Percentiles rank a stretch among this genome's conserved stretches.
Evolutionary conservation across 192 early-diverging fungal genomes (phyloP).

Genomic region (Linnemannia zychae): DNA sequence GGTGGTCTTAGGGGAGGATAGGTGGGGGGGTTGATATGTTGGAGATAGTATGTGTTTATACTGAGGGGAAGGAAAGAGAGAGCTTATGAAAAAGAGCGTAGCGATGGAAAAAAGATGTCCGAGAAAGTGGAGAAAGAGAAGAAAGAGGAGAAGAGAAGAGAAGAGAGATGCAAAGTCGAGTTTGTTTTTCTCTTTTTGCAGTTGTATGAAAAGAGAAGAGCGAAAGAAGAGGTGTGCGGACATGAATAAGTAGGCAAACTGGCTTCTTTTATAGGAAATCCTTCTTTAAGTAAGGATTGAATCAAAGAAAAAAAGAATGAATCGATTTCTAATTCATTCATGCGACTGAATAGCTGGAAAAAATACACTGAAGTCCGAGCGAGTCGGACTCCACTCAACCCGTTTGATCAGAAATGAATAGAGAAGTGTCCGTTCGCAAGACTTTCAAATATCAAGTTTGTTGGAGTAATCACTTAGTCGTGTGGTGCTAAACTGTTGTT

Average conservation of each 20-base stretch:
- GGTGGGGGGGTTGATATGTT: neutral
- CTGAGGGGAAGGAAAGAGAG: neutral
- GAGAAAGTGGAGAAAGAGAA: neutral
- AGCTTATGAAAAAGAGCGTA: neutral
- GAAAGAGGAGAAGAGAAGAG: neutral
- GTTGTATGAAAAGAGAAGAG: too few species aligned
- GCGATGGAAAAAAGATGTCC: neutral
- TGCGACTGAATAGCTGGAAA: neutral
- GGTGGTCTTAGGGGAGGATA: neutral
- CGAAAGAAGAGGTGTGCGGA: neutral
- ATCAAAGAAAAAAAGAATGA: neutral
- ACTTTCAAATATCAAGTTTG: neutral
- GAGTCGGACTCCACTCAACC: neutral
- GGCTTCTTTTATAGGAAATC: too few species aligned
- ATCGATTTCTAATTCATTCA: neutral
- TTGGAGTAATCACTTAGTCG: neutral
- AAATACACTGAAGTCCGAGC: neutral
- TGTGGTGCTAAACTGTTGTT: neutral
- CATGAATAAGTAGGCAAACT: neutral
- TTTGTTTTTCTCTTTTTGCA: too few species aligned
- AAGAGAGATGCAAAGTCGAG: neutral
- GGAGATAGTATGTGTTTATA: neutral
- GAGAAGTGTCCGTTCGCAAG: neutral
- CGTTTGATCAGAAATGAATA: neutral
- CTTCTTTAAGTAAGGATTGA: neutral